These are phyloP conservation scores for Blastocrithidia nonstop DNA, from an alignment of 208 protist species.

Conservation along the genomic window DNA sequence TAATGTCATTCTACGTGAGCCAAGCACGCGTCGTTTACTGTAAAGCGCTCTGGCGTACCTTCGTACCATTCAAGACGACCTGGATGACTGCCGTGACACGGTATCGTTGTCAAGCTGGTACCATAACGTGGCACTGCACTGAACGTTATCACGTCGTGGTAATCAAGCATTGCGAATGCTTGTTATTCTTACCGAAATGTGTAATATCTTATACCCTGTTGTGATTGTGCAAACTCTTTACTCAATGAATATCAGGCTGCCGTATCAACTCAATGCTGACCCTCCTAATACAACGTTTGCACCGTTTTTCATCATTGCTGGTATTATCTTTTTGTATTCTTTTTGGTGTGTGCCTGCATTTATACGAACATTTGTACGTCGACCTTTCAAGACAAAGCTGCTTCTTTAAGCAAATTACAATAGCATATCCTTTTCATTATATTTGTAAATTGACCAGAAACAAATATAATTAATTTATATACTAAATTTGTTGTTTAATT, in stretches of 20 bases:
- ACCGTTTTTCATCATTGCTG: conserved; percentile 51
- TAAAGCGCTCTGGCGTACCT: conserved; percentile 46
- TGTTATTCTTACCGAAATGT: conserved; percentile 47
- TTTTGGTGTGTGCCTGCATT: conserved; percentile 15
- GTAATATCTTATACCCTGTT: conserved; percentile 74
- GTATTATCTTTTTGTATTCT: conserved; percentile 25
- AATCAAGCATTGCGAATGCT: conserved; percentile 65
- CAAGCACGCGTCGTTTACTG: conserved; percentile 28
- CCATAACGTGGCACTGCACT: conserved; percentile 65
- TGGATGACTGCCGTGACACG: conserved; percentile 65
- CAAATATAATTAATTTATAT: no score
- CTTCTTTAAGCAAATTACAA: conserved; percentile 27
- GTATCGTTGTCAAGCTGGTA: conserved; percentile 77
- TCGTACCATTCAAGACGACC: conserved; percentile 47
- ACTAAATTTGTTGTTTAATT: no score
- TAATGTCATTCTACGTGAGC: conserved; percentile 41
- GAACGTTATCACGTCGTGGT: conserved; percentile 35
- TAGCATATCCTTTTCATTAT: no score
- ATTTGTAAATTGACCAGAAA: no score
- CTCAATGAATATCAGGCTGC: conserved; percentile 65
- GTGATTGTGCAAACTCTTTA: conserved; percentile 65
- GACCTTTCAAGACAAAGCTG: conserved; percentile 37
- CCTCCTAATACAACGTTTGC: conserved; percentile 17
- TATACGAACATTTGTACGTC: conserved; percentile 17
- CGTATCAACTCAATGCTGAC: conserved; percentile 37